Evolutionary conservation across 176 grass and related monocot species (phyloP), one percentile per base, ranked within the genome.

Genomic region (Juncus effusus): DNA sequence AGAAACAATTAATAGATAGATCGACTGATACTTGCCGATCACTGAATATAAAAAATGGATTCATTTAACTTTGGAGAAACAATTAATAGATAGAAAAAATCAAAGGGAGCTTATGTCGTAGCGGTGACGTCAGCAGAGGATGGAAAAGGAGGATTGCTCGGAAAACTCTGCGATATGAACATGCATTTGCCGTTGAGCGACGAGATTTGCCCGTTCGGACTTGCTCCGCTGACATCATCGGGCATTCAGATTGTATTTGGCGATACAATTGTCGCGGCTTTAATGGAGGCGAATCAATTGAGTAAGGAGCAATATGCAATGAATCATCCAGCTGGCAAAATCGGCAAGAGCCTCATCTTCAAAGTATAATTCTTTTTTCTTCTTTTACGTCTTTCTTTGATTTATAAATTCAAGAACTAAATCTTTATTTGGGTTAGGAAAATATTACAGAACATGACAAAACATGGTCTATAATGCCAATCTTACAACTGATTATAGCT

Each of bases 271-370:
- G 65, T 99, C 45, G 94, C 85, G 14, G 83, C 94, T 7, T 75
- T 99, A 44, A 99, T 99, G 94, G 76, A 73, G 53, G 89, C 94
- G 0, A 75, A 77, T 2, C 79, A 78, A 10, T 76, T 99, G 57
- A 82, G 83, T 45, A 78, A 78, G 72, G 94, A 93, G 41, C 88
- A 93, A 76, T 93, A 93, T 66, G 89, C 89, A 4, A 7, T 73
- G 35, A 99, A 99, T 77, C 95, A 99, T 78, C 95, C 95, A 4
- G 95, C 95, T 7, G 95, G 95, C 10, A 86, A 84, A 76, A 99
- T 99, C 35, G 95, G 95, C 16, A 99, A 99, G 62, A 87, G 80
- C 40, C 95, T 99, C 65, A 90, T 99, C 76, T 99, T 94, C 69
- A 99, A 99, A 85, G 95, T 99, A 62, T 10, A 6, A 3, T 58